Evolutionary conservation across 2,329 filamentous ascomycete species (phyloP).

Genomic region (Alternaria rosae): DNA sequence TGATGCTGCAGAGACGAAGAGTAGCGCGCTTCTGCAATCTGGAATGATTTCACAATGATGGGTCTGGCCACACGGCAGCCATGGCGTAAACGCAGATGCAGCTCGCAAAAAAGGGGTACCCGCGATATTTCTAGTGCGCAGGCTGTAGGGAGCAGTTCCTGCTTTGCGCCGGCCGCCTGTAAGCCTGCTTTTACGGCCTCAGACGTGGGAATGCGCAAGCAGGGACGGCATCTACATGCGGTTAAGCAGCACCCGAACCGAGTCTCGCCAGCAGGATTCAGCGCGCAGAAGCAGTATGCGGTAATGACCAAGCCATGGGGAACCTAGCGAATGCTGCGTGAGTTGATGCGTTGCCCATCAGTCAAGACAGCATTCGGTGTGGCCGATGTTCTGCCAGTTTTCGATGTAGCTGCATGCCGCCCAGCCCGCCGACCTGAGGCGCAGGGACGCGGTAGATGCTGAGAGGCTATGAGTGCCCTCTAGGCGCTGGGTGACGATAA

Average conservation of each 20-base stretch:
- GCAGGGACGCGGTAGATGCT: neutral
- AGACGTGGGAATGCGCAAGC: neutral
- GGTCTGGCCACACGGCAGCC: conserved; percentile 5
- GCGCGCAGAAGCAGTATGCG: conserved; percentile 17
- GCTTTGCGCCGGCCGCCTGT: conserved; percentile 13
- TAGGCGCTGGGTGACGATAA: neutral
- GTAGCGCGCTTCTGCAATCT: conserved; percentile 21
- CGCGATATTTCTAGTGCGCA: neutral
- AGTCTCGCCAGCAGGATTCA: conserved; percentile 21
- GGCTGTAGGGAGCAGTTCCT: conserved; percentile 3
- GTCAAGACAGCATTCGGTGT: neutral
- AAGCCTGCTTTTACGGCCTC: conserved; percentile 16
- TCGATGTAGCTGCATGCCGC: neutral
- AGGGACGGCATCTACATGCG: conserved; percentile 19
- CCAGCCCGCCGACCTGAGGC: neutral
- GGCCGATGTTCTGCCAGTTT: neutral
- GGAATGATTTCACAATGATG: conserved; percentile 27
- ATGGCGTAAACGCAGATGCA: conserved; percentile 3
- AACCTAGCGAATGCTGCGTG: neutral
- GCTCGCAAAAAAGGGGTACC: neutral
- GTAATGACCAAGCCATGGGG: conserved; percentile 7
- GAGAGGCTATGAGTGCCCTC: neutral
- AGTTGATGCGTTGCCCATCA: neutral
- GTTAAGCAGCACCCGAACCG: conserved; percentile 16
- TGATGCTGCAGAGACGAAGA: conserved; percentile 20